A percentile compares a stretch with the other conserved stretches of the same genome.
phyloP scores from a whole-genome alignment of 2,329 filamentous ascomycete species.

The Claviceps sorghi region DNA sequence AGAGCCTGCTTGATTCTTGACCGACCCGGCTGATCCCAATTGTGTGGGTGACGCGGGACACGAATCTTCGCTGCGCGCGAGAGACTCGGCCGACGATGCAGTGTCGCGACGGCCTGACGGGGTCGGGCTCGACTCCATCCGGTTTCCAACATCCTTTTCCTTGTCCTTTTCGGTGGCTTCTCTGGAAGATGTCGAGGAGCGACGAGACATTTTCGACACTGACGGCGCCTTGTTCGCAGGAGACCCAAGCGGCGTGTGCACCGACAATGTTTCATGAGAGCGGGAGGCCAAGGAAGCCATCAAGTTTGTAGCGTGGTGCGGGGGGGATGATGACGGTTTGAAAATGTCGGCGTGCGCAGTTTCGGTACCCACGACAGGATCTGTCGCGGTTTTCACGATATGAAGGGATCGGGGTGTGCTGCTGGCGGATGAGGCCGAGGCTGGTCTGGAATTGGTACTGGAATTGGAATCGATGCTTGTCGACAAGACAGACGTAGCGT shows the following conservation, averaged over 20 bases:
- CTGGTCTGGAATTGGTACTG: background rate
- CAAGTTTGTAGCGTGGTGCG: slow-evolving; percentile 44
- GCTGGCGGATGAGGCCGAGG: slow-evolving; percentile 16
- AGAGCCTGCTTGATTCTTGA: slow-evolving; percentile 26
- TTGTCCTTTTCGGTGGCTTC: slow-evolving; percentile 28
- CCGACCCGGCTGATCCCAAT: slow-evolving; percentile 20
- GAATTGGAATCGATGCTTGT: slow-evolving; percentile 32
- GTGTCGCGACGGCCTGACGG: slow-evolving; percentile 22
- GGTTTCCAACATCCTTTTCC: slow-evolving; percentile 21
- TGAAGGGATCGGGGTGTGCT: slow-evolving; percentile 21
- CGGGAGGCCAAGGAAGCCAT: slow-evolving; percentile 56
- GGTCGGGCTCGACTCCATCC: slow-evolving; percentile 14
- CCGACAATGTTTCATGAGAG: slow-evolving; percentile 40
- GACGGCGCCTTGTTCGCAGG: slow-evolving; percentile 21
- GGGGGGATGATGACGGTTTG: slow-evolving; percentile 39
- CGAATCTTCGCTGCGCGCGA: slow-evolving; percentile 11
- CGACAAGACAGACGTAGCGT: slow-evolving; percentile 27
- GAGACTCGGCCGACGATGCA: slow-evolving; percentile 22
- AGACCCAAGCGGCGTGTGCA: slow-evolving; percentile 25
- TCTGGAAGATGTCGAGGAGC: slow-evolving; percentile 35
- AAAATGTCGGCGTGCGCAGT: slow-evolving; percentile 50
- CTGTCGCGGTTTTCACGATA: slow-evolving; percentile 33
- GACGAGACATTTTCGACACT: slow-evolving; percentile 26
- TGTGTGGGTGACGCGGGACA: slow-evolving; percentile 15
- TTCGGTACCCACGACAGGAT: slow-evolving; percentile 54